These are phyloP conservation scores for Musa acuminata DNA, from an alignment of 176 grass and related monocot species.

Conservation along the genomic window DNA sequence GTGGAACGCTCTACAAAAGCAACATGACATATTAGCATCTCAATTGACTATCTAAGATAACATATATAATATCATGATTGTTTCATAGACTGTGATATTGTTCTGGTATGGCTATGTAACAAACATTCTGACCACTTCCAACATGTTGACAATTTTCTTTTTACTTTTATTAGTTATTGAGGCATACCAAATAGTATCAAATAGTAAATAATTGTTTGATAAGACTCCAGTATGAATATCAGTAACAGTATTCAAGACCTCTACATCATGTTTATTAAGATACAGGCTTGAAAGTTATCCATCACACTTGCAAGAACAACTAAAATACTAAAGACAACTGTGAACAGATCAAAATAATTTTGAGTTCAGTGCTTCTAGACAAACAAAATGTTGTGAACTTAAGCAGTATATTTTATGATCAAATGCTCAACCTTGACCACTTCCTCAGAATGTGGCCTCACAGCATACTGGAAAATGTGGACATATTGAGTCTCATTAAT, in stretches of 20 bases:
- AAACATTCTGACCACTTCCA: too few species aligned
- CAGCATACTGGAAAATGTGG: not conserved
- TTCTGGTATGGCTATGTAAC: too few species aligned
- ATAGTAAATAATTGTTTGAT: not conserved
- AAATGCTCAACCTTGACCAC: not conserved
- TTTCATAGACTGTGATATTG: not conserved
- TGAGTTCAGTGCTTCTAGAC: not conserved
- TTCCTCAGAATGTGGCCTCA: not conserved
- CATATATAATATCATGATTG: not conserved
- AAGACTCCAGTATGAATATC: not conserved
- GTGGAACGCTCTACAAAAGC: conserved; percentile 67
- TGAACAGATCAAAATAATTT: not conserved
- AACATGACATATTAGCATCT: not conserved
- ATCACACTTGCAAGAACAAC: not conserved
- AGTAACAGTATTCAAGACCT: not conserved
- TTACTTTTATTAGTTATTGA: not conserved
- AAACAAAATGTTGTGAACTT: not conserved
- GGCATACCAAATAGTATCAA: not conserved
- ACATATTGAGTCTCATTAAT: not conserved
- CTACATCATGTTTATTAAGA: not conserved
- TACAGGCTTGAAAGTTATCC: not conserved
- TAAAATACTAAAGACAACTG: too few species aligned
- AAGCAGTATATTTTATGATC: not conserved
- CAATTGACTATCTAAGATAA: not conserved
- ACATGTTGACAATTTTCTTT: too few species aligned